Percentiles rank a stretch among this genome's conserved stretches.
phyloP scores from a whole-genome alignment of 108 stramenopile species.

The Cyclotella kingstonii region DNA sequence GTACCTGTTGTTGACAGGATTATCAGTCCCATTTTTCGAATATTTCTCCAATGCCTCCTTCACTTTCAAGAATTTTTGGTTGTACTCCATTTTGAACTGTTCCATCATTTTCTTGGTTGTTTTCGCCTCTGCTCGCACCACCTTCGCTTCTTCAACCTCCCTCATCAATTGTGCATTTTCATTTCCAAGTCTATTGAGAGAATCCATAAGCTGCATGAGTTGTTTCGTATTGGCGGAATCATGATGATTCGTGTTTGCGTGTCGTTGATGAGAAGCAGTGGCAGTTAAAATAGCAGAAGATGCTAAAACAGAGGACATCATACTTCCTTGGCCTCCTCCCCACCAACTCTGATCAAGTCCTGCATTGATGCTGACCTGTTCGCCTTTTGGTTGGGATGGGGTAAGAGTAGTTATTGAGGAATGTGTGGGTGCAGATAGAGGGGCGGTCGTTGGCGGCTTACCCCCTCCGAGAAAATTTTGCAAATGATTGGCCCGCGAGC shows the following conservation, averaged over 20 bases:
- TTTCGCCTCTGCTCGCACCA: slow-evolving; percentile 71
- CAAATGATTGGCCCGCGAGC: slow-evolving; percentile 78
- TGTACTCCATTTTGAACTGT: slow-evolving; percentile 70
- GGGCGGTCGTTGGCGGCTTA: slow-evolving; percentile 11
- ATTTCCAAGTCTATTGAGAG: slow-evolving; percentile 78
- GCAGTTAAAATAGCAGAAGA: slow-evolving; percentile 51
- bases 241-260: background rate
- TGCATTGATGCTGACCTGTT: slow-evolving; percentile 10
- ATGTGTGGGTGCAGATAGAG: slow-evolving; percentile 9
- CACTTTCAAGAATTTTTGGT: slow-evolving; percentile 56
- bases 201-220: slow-evolving; percentile 84
- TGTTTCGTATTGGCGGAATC: slow-evolving; percentile 69
- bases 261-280: slow-evolving; percentile 18
- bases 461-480: slow-evolving; percentile 55
- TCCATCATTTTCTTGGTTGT: slow-evolving; percentile 73
- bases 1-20: slow-evolving; percentile 55
- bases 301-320: slow-evolving; percentile 46
- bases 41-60: slow-evolving; percentile 74
- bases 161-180: slow-evolving; percentile 81
- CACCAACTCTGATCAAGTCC: slow-evolving; percentile 85
- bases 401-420: slow-evolving; percentile 6
- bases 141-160: slow-evolving; percentile 77
- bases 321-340: slow-evolving; percentile 60
- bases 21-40: slow-evolving; percentile 31
- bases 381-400: slow-evolving; percentile 22